Evolutionary conservation across 2,329 filamentous ascomycete species (phyloP).

Genomic region (Beauveria medogensis): DNA sequence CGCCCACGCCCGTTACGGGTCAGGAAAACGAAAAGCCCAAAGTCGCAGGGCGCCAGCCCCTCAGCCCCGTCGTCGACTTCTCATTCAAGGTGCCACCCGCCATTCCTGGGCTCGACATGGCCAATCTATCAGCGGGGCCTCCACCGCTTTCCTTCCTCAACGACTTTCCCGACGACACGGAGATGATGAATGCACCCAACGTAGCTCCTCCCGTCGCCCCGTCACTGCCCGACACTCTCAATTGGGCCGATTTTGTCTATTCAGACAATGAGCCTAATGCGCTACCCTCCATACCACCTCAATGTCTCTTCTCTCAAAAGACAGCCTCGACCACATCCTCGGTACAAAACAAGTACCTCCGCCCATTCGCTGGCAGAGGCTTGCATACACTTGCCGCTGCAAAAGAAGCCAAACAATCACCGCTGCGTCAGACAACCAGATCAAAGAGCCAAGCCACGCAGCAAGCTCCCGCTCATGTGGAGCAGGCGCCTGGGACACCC

Average conservation of each 20-base stretch:
- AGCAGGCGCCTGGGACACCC: constrained; percentile 14
- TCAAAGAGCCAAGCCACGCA: constrained; percentile 1
- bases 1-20: constrained; percentile 22
- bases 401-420: constrained; percentile 21
- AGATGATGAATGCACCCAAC: constrained; percentile 13
- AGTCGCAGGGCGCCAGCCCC: constrained; percentile 35
- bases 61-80: constrained; percentile 45
- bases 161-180: constrained; percentile 21
- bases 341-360: constrained; percentile 40
- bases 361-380: constrained; percentile 48
- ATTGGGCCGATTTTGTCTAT: constrained; percentile 38
- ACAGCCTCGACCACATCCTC: constrained; percentile 45
- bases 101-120: constrained; percentile 33
- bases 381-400: constrained; percentile 40
- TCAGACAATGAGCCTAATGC: constrained; percentile 27
- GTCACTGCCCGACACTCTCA: constrained; percentile 48
- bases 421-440: neutral
- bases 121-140: constrained; percentile 23
- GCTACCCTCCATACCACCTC: constrained; percentile 38
- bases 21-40: constrained; percentile 48
- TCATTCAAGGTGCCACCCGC: constrained; percentile 31
- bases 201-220: constrained; percentile 25
- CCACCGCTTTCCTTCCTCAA: constrained; percentile 27
- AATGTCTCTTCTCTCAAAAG: constrained; percentile 44
- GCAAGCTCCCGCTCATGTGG: constrained; percentile 3